A percentile compares a stretch with the other conserved stretches of the same genome.
Evolutionary conservation across 495 filamentous ascomycete species (phyloP).

Genomic region (Penicillium egyptiacum): DNA sequence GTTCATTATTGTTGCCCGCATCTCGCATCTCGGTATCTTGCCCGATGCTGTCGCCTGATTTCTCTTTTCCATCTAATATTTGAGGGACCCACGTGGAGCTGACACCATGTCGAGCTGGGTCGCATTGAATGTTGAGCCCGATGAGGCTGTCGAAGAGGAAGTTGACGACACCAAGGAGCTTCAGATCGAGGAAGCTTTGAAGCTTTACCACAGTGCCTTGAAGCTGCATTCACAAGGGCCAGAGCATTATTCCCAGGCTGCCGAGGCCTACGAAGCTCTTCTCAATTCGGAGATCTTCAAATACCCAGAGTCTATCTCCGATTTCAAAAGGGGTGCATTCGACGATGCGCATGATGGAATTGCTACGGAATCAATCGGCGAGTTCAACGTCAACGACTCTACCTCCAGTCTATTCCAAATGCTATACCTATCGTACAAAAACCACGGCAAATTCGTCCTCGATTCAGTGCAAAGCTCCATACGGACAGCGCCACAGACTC

Average conservation of each 20-base stretch:
- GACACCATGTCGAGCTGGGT: constrained; percentile 59
- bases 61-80: constrained; percentile 1
- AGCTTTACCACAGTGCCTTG: constrained; percentile 88
- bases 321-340: constrained; percentile 65
- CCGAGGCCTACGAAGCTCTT: constrained; percentile 78
- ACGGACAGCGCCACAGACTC: constrained; percentile 24
- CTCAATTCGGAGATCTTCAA: constrained; percentile 92
- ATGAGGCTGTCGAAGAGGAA: constrained; percentile 86
- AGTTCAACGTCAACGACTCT: constrained; percentile 55
- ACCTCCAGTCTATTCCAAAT: constrained; percentile 82
- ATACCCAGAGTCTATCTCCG: constrained; percentile 79
- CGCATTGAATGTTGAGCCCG: constrained; percentile 88
- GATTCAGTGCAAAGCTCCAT: constrained; percentile 62
- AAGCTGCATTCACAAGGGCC: constrained; percentile 90
- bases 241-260: constrained; percentile 68
- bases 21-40: constrained; percentile 3
- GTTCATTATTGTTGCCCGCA: neutral
- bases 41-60: constrained; percentile 2
- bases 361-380: constrained; percentile 44
- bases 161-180: constrained; percentile 93
- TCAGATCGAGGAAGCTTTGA: constrained; percentile 95
- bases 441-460: constrained; percentile 84
- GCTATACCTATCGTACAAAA: constrained; percentile 91
- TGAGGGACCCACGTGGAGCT: constrained; percentile 18
- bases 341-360: constrained; percentile 55